phyloP scores from a whole-genome alignment of 441 rosid species.

The Brassica balearica region DNA sequence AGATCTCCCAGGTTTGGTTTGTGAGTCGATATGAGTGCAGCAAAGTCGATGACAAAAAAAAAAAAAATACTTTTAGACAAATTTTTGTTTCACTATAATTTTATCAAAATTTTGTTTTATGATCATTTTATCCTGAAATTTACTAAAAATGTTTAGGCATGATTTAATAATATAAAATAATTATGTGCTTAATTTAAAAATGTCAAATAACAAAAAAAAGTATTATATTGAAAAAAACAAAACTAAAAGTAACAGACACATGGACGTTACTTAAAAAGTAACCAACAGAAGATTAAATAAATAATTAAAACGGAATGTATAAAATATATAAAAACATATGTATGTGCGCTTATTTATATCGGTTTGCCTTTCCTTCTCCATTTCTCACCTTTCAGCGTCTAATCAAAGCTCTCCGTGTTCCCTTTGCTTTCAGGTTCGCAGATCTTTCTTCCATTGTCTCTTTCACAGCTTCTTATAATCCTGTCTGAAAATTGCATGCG shows the following conservation, averaged over 20 bases:
- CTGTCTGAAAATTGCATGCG: constrained; percentile 18
- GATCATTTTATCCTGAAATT: no score
- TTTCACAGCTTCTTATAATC: background rate
- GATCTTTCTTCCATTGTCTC: constrained; percentile 27
- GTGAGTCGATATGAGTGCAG: no score
- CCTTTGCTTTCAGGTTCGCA: constrained; percentile 32
- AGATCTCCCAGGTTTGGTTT: no score
- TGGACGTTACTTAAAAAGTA: constrained; percentile 18
- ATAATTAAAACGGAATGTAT: constrained; percentile 39
- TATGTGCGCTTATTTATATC: background rate
- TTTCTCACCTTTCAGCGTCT: constrained; percentile 35
- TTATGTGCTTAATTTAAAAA: background rate
- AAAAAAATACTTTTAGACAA: no score
- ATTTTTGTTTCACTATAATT: no score
- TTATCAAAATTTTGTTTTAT: no score
- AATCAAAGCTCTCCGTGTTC: constrained; percentile 33
- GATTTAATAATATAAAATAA: no score
- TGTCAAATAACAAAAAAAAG: background rate
- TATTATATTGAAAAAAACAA: background rate
- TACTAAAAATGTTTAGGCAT: no score
- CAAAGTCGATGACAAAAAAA: no score
- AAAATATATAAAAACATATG: constrained; percentile 20
- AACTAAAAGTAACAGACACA: constrained; percentile 17
- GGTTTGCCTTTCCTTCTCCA: constrained; percentile 6
- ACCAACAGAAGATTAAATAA: constrained; percentile 15